Percentiles rank a stretch among this genome's conserved stretches.
Conservation (phyloP, 2,329 filamentous ascomycete genomes). For the Aureobasidium leucospermi region DNA sequence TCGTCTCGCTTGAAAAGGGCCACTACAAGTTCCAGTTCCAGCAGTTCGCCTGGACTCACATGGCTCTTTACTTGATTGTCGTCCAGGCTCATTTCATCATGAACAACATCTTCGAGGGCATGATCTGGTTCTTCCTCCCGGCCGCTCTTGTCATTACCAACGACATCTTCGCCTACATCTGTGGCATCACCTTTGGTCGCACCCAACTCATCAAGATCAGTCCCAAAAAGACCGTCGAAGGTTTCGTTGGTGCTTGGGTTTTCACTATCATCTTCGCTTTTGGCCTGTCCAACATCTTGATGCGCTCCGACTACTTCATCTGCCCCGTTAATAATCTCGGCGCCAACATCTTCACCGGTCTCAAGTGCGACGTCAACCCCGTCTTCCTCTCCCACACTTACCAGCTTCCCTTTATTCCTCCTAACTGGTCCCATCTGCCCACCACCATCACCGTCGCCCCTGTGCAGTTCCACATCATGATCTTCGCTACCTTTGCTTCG, state of each 20-base stretch:
- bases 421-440: slow-evolving; percentile 63
- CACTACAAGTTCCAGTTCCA: slow-evolving; percentile 99
- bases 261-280: slow-evolving; percentile 86
- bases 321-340: slow-evolving; percentile 96
- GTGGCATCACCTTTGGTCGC: slow-evolving; percentile 91
- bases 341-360: slow-evolving; percentile 83
- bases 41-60: slow-evolving; percentile 98
- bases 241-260: slow-evolving; percentile 92
- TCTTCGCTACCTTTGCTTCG: slow-evolving; percentile 88
- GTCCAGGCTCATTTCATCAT: slow-evolving; percentile 98
- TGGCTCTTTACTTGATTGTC: slow-evolving; percentile 96
- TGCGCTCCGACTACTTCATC: slow-evolving; percentile 93
- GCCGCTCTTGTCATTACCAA: slow-evolving; percentile 95
- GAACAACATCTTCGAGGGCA: slow-evolving; percentile 99
- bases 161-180: slow-evolving; percentile 97
- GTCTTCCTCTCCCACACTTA: slow-evolving; percentile 78
- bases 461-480: slow-evolving; percentile 87
- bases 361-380: slow-evolving; percentile 84
- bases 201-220: slow-evolving; percentile 97
- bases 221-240: slow-evolving; percentile 98
- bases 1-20: slow-evolving; percentile 85
- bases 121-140: slow-evolving; percentile 99
- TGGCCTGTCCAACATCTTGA: slow-evolving; percentile 72
- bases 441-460: slow-evolving; percentile 70
- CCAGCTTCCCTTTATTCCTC: slow-evolving; percentile 49